Conservation (phyloP, 306 rosid genomes). For the Vigna unguiculata region DNA sequence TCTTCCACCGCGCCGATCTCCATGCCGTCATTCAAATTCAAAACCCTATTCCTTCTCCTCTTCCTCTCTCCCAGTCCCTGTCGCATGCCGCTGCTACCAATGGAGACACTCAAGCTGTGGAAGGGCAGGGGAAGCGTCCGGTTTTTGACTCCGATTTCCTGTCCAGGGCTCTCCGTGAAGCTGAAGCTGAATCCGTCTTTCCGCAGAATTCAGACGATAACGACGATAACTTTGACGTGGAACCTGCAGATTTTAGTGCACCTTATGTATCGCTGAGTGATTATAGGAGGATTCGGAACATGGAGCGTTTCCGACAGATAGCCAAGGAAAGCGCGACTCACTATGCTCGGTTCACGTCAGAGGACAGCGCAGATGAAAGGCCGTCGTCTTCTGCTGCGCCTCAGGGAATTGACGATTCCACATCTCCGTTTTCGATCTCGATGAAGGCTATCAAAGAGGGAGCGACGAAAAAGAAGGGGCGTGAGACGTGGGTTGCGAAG, state of each 20-base stretch:
- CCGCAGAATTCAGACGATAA: not conserved
- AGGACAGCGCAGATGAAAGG: not conserved
- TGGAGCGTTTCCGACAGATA: constrained; percentile 48
- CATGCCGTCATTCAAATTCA: not conserved
- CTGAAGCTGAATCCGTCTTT: not conserved
- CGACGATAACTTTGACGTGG: not conserved
- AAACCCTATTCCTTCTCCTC: constrained; percentile 2
- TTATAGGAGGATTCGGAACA: not conserved
- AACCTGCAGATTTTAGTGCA: not conserved
- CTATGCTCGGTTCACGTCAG: constrained; percentile 50
- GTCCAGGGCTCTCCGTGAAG: not conserved
- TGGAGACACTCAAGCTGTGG: not conserved
- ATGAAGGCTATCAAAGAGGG: constrained; percentile 61
- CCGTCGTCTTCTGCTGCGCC: constrained; percentile 24
- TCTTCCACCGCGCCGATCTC: not conserved
- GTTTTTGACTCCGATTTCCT: constrained; percentile 3
- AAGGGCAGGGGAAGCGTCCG: constrained; percentile 20
- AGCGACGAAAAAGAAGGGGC: constrained; percentile 25
- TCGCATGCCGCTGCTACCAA: too few species aligned
- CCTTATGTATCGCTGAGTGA: not conserved
- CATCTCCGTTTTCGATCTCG: constrained; percentile 75
- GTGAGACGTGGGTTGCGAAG: constrained; percentile 56
- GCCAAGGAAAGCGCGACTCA: constrained; percentile 55
- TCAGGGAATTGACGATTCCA: constrained; percentile 49
- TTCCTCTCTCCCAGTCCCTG: not conserved